These are phyloP conservation scores for Guadua angustifolia DNA, from an alignment of 176 grass and related monocot genomes.

Conservation along the genomic window DNA sequence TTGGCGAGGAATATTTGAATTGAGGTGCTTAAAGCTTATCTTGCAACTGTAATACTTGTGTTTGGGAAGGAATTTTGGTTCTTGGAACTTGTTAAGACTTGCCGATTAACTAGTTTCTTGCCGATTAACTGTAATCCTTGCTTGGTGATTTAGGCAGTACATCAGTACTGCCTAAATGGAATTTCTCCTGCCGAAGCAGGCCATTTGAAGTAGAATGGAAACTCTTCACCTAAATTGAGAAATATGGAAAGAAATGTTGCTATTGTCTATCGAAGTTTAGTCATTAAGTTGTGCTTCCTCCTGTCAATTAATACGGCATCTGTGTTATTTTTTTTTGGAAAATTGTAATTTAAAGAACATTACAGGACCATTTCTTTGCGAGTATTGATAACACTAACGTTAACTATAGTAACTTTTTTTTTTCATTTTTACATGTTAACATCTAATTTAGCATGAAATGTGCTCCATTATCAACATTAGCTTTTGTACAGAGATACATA, in stretches of 20 bases:
- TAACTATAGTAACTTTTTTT: background rate
- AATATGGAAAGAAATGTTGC: background rate
- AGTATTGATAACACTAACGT: background rate
- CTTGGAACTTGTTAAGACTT: background rate
- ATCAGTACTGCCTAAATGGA: background rate
- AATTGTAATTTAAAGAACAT: background rate
- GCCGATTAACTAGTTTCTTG: background rate
- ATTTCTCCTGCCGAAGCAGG: background rate
- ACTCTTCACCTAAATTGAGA: background rate
- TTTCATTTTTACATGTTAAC: background rate
- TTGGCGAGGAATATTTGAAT: background rate
- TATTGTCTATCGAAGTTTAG: background rate
- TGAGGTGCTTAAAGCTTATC: background rate
- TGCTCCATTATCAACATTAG: background rate
- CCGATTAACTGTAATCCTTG: too few relatives aligned
- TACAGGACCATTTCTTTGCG: background rate
- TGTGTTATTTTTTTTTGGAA: background rate
- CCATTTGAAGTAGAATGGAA: background rate
- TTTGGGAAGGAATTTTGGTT: background rate
- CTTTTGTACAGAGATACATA: too few relatives aligned
- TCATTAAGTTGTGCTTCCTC: background rate
- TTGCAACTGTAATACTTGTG: background rate
- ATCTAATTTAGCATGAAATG: background rate
- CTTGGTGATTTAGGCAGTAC: too few relatives aligned
- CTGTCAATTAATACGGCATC: background rate